Conservation (phyloP, 305 asterid genomes). For the Solanum hybrid region DNA sequence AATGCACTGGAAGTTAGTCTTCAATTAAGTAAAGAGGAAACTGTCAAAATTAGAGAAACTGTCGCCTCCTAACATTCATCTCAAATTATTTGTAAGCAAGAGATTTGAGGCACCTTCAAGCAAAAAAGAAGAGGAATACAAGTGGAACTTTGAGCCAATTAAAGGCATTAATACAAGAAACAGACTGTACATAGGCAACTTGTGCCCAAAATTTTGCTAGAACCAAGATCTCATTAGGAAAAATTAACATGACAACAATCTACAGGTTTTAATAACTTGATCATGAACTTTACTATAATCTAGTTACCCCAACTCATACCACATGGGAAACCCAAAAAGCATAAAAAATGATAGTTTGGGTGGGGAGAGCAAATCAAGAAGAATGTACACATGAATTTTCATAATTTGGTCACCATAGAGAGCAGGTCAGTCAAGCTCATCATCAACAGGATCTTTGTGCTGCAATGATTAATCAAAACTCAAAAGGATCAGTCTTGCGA, state of each 20-base stretch:
- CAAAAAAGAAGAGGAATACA: background rate
- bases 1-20: background rate
- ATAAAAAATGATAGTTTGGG: background rate
- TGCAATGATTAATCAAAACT: slow-evolving; percentile 8
- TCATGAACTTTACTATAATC: background rate
- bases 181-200: background rate
- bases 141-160: background rate
- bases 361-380: background rate
- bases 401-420: background rate
- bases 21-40: background rate
- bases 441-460: slow-evolving; percentile 20
- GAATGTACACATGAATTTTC: background rate
- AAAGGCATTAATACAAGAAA: background rate
- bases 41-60: background rate
- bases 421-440: slow-evolving; percentile 2
- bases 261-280: background rate
- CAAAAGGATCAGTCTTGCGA: background rate
- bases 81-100: background rate
- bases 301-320: background rate
- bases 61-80: background rate
- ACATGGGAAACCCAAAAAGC: background rate
- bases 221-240: background rate
- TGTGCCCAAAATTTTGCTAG: background rate
- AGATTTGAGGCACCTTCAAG: background rate
- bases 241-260: background rate